Percentiles rank a stretch among this genome's conserved stretches.
These are phyloP conservation scores for Bipolaris cookei DNA, from an alignment of 2,329 filamentous ascomycete species.

Conservation along the genomic window DNA sequence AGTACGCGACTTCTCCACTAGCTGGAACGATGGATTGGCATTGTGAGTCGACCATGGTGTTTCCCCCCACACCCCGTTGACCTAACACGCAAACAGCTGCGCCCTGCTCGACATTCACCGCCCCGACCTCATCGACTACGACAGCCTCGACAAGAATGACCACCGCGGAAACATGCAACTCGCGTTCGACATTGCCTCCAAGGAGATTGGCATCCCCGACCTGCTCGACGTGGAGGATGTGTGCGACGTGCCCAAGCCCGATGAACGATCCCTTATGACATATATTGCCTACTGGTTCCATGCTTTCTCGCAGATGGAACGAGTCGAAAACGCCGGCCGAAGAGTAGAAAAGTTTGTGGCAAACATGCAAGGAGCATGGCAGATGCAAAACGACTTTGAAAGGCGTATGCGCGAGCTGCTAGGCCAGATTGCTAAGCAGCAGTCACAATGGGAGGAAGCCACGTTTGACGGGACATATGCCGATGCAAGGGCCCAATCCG, in stretches of 20 bases:
- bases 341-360: slow-evolving; percentile 98
- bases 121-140: slow-evolving; percentile 96
- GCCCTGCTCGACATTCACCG: slow-evolving; percentile 95
- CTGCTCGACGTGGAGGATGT: slow-evolving; percentile 97
- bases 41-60: slow-evolving; percentile 60
- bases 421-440: slow-evolving; percentile 74
- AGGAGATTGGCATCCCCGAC: slow-evolving; percentile 96
- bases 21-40: slow-evolving; percentile 96
- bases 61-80: too few relatives aligned
- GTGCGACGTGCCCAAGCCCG: slow-evolving; percentile 92
- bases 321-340: slow-evolving; percentile 94
- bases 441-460: slow-evolving; percentile 76
- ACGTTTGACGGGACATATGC: slow-evolving; percentile 89
- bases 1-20: slow-evolving; percentile 90
- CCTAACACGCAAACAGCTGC: slow-evolving; percentile 59
- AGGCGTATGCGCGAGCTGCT: slow-evolving; percentile 85
- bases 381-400: slow-evolving; percentile 98
- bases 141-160: slow-evolving; percentile 89
- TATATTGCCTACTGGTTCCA: slow-evolving; percentile 99
- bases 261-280: slow-evolving; percentile 97
- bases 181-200: slow-evolving; percentile 93
- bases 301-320: slow-evolving; percentile 98
- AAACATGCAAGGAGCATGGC: slow-evolving; percentile 99
- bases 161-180: slow-evolving; percentile 97
- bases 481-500: slow-evolving; percentile 87